Conservation (phyloP, 1,139 yeast genomes). For the Taphrina sp. region DNA sequence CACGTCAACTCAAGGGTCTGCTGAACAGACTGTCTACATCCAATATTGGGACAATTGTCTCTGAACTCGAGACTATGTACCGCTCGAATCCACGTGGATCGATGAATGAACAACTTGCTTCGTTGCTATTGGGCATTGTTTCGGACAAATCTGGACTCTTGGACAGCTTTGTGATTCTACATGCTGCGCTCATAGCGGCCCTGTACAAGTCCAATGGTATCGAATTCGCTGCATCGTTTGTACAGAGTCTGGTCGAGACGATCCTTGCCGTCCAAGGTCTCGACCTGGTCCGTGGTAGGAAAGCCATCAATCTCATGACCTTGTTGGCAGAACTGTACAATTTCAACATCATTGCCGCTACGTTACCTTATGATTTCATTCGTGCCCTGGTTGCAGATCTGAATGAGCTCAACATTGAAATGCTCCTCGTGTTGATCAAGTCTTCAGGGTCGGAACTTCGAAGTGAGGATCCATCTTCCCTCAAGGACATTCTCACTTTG, state of each 20-base stretch:
- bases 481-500: constrained; percentile 69
- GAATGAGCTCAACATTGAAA: constrained; percentile 71
- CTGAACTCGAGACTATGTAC: constrained; percentile 64
- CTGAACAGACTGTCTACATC: constrained; percentile 85
- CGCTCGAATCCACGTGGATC: constrained; percentile 68
- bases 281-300: constrained; percentile 48
- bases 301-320: constrained; percentile 67
- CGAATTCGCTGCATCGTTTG: constrained; percentile 84
- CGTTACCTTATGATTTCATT: constrained; percentile 73
- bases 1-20: constrained; percentile 44
- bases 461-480: constrained; percentile 81
- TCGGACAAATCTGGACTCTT: constrained; percentile 61
- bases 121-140: constrained; percentile 65
- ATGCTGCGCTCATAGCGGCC: constrained; percentile 75
- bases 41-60: constrained; percentile 67
- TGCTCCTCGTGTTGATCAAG: constrained; percentile 62
- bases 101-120: constrained; percentile 68
- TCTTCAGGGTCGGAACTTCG: constrained; percentile 80
- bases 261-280: constrained; percentile 46
- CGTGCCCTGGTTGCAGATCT: constrained; percentile 56
- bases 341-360: constrained; percentile 71
- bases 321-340: constrained; percentile 74
- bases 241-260: constrained; percentile 73
- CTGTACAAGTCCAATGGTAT: constrained; percentile 74
- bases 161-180: constrained; percentile 75